Evolutionary conservation across 2,329 filamentous ascomycete species (phyloP).

Genomic region (Epichloe hybrida): DNA sequence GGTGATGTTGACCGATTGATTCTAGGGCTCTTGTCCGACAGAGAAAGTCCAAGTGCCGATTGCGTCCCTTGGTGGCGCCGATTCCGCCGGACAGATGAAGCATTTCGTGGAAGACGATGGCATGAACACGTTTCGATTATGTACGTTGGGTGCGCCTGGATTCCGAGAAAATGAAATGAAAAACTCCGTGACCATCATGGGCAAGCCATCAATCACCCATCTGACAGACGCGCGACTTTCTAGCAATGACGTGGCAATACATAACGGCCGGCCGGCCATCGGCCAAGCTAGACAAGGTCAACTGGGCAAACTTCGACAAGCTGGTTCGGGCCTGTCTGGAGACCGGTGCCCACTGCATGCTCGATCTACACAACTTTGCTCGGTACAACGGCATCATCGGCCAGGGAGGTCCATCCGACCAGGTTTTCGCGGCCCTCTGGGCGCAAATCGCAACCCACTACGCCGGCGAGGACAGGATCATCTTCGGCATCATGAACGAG

Average conservation of each 20-base stretch:
- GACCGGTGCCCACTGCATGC: conserved; percentile 43
- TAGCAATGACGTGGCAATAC: conserved; percentile 40
- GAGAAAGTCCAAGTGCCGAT: conserved; percentile 23
- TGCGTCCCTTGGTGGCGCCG: conserved; percentile 17
- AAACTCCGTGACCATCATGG: too few species aligned
- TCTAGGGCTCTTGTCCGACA: conserved; percentile 25
- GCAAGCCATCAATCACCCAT: too few species aligned
- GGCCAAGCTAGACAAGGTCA: conserved; percentile 31
- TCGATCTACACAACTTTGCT: conserved; percentile 46
- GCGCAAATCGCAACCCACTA: conserved; percentile 44
- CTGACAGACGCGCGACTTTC: too few species aligned
- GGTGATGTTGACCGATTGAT: neutral
- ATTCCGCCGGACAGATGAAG: conserved; percentile 38
- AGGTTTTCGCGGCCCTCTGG: conserved; percentile 46
- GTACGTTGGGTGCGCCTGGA: conserved; percentile 13
- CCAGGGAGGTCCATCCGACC: conserved; percentile 49
- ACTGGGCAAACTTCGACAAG: conserved; percentile 38
- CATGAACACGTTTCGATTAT: conserved; percentile 43
- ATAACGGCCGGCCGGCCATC: conserved; percentile 40
- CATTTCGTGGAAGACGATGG: conserved; percentile 38
- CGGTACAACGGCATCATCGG: conserved; percentile 54
- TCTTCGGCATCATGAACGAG: conserved; percentile 59
- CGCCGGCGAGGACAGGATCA: conserved; percentile 34
- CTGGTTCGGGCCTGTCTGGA: conserved; percentile 42
- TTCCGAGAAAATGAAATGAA: too few species aligned